Base-by-base conservation (phyloP, 495 filamentous ascomycete genomes). In the Thermochaetoides thermophila region DNA sequence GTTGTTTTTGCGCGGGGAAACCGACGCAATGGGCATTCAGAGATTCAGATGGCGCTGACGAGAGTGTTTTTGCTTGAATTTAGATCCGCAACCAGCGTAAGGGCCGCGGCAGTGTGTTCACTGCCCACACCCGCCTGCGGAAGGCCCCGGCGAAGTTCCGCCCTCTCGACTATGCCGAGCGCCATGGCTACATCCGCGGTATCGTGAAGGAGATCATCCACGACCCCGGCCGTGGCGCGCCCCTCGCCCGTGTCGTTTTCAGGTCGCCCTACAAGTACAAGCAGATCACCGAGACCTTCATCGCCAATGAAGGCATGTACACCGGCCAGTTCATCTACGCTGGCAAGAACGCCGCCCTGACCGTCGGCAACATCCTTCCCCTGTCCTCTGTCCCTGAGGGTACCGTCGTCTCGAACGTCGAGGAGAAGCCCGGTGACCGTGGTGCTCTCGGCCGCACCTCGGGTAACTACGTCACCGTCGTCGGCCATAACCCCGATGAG, bases 221-320 rank as follows among this genome's bases (percentile, higher is more conserved):
- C 76, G 89, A 97, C 65, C 75, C 89, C 42, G 89, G 89, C 53
- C 84, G 89, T 68, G 89, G 89, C 66, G 89, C 91, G 63, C 89
- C 89, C 49, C 79, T 97, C 53, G 87, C 89, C 60, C 83, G 82
- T 59, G 86, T 97, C 51, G 67, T 74, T 54, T 97, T 97, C 81
- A 86, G 86, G 46, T 79, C 89, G 60, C 78, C 83, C 45, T 60
- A 91, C 75, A 74, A 75, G 63, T 89, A 77, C 74, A 83, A 81
- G 71, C 73, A 81, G 63, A 63, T 77, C 61, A 84, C 76, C 61
- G 86, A 84, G 78, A 91, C 89, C 43, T 94, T 97, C 76, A 96
- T 99, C 59, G 89, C 91, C 61, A 96, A 95, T 68, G 89, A 99
- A 74, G 89, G 89, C 68, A 94, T 96, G 87, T 99, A 99, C 83